Conservation (phyloP, 257 asterid species). For the Cinchona pubescens region DNA sequence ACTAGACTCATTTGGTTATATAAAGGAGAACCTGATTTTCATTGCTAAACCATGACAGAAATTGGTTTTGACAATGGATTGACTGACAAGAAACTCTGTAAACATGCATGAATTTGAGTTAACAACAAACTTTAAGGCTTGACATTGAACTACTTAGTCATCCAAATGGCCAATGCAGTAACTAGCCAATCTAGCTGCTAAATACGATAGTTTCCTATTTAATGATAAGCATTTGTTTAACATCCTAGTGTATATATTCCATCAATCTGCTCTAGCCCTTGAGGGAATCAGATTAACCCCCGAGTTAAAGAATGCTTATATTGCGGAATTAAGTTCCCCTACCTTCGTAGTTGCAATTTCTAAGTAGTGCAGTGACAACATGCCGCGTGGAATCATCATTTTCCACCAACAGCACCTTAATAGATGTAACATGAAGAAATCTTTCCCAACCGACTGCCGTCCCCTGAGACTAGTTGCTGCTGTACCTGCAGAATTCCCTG, state of each 20-base stretch:
- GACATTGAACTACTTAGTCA: background rate
- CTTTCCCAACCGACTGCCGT: slow-evolving; percentile 63
- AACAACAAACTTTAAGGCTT: background rate
- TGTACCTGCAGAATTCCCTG: slow-evolving; percentile 40
- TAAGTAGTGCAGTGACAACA: slow-evolving; percentile 80
- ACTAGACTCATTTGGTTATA: background rate
- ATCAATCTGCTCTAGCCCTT: background rate
- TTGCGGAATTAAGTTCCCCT: background rate
- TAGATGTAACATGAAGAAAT: slow-evolving; percentile 80
- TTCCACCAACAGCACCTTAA: slow-evolving; percentile 85
- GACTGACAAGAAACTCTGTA: background rate
- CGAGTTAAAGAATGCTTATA: background rate
- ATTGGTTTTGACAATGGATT: background rate
- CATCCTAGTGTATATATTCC: background rate
- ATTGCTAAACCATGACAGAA: background rate
- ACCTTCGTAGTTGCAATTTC: slow-evolving; percentile 94
- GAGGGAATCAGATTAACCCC: background rate
- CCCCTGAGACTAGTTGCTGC: slow-evolving; percentile 48
- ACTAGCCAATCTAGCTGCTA: background rate
- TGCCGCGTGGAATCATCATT: slow-evolving; percentile 81
- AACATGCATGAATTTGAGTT: background rate
- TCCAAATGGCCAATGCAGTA: background rate
- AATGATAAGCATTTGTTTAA: background rate
- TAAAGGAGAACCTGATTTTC: background rate
- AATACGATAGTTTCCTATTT: background rate